Evolutionary conservation across 139 green algal genomes (phyloP), one percentile per base, ranked within the genome.

Genomic region (Chlamydomonas incerta): DNA sequence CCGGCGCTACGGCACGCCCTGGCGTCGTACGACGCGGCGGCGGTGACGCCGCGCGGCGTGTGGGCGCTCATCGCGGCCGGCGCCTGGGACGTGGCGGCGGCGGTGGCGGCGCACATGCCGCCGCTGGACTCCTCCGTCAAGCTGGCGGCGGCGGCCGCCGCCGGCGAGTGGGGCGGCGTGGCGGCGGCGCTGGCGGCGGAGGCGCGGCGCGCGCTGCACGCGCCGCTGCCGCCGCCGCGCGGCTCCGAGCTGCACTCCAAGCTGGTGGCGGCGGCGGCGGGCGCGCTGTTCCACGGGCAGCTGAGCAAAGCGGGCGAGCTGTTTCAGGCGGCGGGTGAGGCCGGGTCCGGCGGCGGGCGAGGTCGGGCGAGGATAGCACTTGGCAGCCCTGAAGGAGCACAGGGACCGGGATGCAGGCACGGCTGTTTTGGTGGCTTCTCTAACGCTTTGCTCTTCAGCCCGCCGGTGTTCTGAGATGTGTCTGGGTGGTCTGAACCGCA

Each of bases 231-330:
- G 26, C 87, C 90, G 21, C 74, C 85, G 1, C 63, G 57, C 23
- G 87, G 87, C n/a, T 87, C 70, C 14, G 77, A 72, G 52, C 76
- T 91, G 67, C 85, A 93, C 50, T 29, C 72, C 20, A 91, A 91
- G 72, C 85, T 93, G 63, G 55, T 91, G 55, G 90, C 81, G 60
- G 87, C 87, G 37, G 87, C 85, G 20, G 85, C 87, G 35, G 87
- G 87, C 26, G 90, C 90, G n/a, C 75, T 88, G 35, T 85, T 74
- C 50, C 87, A 91, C 62, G 90, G 90, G 8, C 81, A 87, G 81
- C 37, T 79, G 58, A 34, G 70, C 8, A 26, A 58, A 13, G 55
- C 82, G 24, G 31, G 29, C 15, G 60, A 66, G 29, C 81, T 87
- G 18, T 74, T 87, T 46, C 69, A 67, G 58, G 81, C 81, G 26